Conservation (phyloP, 1,139 yeast species). For the Wickerhamomyces sp. region DNA sequence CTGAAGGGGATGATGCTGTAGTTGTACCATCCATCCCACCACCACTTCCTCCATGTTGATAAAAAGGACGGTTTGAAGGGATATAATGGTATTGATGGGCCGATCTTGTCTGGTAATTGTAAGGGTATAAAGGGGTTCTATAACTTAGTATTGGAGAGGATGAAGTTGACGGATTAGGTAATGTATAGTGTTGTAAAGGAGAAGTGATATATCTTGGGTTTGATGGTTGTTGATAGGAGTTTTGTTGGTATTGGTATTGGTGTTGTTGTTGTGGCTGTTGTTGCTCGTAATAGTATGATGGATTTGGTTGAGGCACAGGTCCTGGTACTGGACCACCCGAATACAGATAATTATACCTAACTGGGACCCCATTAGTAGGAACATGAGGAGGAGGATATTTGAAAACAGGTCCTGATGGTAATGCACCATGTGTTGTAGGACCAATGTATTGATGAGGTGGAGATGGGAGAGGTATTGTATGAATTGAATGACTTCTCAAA, state of each 20-base stretch:
- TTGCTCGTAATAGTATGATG: background rate
- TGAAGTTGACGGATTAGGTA: conserved; percentile 1
- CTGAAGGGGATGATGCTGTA: conserved; percentile 8
- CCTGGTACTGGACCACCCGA: background rate
- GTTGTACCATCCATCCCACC: background rate
- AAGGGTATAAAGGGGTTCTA: background rate
- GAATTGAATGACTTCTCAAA: background rate
- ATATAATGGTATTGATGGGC: background rate
- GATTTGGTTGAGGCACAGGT: background rate
- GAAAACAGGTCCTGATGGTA: background rate
- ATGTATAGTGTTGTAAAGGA: background rate
- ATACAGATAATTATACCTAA: too few species aligned
- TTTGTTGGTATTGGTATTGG: too few species aligned
- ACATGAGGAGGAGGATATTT: background rate
- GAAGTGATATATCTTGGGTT: background rate
- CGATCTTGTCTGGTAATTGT: background rate
- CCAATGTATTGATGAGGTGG: background rate
- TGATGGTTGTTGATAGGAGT: background rate
- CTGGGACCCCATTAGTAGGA: background rate
- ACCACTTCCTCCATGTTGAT: too few species aligned
- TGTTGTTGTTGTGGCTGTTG: too few species aligned
- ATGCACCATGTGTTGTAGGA: background rate
- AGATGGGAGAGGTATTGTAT: background rate
- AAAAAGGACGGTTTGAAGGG: background rate
- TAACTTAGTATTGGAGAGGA: conserved; percentile 1